Conservation (phyloP, 1,284 basidiomycete species). For the Leccinum idahoense region DNA sequence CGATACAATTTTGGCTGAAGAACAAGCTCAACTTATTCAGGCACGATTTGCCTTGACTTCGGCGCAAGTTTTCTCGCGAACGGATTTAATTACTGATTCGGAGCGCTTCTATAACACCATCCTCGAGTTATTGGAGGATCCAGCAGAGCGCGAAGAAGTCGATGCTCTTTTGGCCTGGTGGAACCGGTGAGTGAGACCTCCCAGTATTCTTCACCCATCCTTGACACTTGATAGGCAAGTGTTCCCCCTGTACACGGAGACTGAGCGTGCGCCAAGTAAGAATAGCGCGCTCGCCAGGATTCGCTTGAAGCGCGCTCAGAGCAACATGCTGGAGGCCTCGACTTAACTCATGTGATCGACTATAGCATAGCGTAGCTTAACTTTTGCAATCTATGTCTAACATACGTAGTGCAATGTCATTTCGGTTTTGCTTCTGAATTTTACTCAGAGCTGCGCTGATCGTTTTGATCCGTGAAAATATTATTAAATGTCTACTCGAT, state of each 20-base stretch:
- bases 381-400: not conserved
- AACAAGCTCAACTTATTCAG: not conserved
- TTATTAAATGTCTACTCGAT: not conserved
- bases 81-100: not conserved
- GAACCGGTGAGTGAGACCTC: not conserved
- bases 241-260: not conserved
- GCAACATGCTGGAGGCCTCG: not conserved
- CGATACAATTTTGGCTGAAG: not conserved
- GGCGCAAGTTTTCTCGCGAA: not conserved
- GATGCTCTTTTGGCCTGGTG: not conserved
- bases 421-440: not conserved
- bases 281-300: not conserved
- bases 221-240: not conserved
- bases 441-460: not conserved
- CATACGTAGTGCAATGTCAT: not conserved
- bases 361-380: not conserved
- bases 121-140: not conserved
- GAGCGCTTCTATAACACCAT: not conserved
- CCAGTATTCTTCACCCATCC: not conserved
- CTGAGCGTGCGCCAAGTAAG: not conserved
- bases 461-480: not conserved
- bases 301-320: not conserved
- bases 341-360: not conserved
- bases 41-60: not conserved
- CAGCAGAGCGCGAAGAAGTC: not conserved